Evolutionary conservation across 768 basidiomycete species (phyloP).

Genomic region (Boletus vermiculosoides): DNA sequence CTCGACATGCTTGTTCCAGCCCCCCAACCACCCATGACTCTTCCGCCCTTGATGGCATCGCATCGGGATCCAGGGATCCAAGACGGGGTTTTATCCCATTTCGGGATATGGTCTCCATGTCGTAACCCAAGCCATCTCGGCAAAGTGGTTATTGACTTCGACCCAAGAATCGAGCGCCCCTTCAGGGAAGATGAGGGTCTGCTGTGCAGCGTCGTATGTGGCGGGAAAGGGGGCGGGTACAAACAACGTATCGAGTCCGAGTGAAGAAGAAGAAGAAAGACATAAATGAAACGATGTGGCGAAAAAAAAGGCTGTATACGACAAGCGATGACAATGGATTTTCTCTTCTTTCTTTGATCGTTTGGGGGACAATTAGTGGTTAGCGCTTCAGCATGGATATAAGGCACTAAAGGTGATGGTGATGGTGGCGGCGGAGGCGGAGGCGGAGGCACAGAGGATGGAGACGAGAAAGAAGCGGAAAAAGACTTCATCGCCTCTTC

Average conservation of each 20-base stretch:
- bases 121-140: not conserved
- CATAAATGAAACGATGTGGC: not conserved
- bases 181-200: not conserved
- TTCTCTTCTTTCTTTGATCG: not conserved
- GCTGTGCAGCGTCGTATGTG: not conserved
- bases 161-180: not conserved
- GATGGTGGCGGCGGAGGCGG: conserved; percentile 4
- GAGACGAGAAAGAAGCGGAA: not conserved
- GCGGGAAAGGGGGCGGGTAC: too few species aligned
- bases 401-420: not conserved
- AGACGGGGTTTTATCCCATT: not conserved
- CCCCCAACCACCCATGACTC: too few species aligned
- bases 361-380: not conserved
- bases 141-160: not conserved
- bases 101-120: not conserved
- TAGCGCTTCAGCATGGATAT: not conserved
- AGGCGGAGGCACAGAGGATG: not conserved
- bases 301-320: not conserved
- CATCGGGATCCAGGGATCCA: not conserved
- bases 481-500: not conserved
- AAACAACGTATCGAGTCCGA: not conserved
- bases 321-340: not conserved
- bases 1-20: too few species aligned
- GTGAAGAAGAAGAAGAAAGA: not conserved
- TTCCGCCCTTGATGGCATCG: not conserved